Percentiles rank a stretch among this genome's conserved stretches.
Evolutionary conservation across 2,329 filamentous ascomycete genomes (phyloP).

Genomic region (Graphilbum fragrans): DNA sequence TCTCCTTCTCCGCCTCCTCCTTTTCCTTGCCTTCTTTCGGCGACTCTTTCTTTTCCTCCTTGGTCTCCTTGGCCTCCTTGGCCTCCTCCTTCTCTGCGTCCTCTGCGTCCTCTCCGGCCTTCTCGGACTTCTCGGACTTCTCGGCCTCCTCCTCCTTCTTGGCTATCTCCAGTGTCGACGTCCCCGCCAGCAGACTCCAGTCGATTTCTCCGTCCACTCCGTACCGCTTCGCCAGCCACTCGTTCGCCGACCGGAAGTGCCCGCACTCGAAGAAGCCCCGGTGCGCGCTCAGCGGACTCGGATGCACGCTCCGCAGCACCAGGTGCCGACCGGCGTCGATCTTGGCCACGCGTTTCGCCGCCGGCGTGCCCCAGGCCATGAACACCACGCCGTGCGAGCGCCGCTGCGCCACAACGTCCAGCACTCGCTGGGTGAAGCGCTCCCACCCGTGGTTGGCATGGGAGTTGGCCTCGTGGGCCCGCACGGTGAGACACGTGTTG

Average conservation of each 20-base stretch:
- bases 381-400: conserved; percentile 80
- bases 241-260: conserved; percentile 72
- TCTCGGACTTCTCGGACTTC: conserved; percentile 10
- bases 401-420: conserved; percentile 72
- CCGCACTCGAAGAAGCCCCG: conserved; percentile 74
- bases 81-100: not conserved
- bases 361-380: conserved; percentile 83
- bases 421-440: conserved; percentile 78
- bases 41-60: not conserved
- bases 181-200: conserved; percentile 51
- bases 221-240: conserved; percentile 71
- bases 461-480: conserved; percentile 75
- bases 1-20: conserved; percentile 5
- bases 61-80: not conserved
- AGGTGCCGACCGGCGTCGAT: conserved; percentile 65
- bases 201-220: conserved; percentile 72
- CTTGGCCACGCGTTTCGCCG: conserved; percentile 64
- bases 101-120: not conserved
- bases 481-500: conserved; percentile 90
- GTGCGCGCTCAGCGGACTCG: conserved; percentile 78
- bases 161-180: conserved; percentile 12
- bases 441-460: conserved; percentile 89
- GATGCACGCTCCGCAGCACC: conserved; percentile 79
- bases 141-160: conserved; percentile 13
- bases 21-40: conserved; percentile 2